These are phyloP conservation scores for Penicillium parvum DNA, from an alignment of 495 filamentous ascomycete species.

Conservation along the genomic window DNA sequence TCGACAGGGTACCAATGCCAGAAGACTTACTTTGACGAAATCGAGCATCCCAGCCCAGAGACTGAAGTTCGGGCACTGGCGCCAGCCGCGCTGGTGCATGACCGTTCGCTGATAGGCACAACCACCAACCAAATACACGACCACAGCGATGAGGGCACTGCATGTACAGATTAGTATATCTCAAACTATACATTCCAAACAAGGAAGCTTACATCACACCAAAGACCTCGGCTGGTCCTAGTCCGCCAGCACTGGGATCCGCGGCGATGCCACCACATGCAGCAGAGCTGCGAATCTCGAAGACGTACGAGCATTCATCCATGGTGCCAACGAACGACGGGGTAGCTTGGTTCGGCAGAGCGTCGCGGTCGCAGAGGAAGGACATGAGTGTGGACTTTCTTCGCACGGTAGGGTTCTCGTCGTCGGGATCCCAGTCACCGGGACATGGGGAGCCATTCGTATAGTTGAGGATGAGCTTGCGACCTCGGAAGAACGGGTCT, in stretches of 20 bases:
- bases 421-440: conserved; percentile 21
- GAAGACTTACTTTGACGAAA: conserved; percentile 70
- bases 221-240: conserved; percentile 86
- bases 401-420: conserved; percentile 38
- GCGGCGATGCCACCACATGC: conserved; percentile 70
- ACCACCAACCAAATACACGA: conserved; percentile 88
- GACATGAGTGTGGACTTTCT: conserved; percentile 87
- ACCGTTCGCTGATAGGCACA: conserved; percentile 95
- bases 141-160: conserved; percentile 64
- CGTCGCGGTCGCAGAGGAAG: conserved; percentile 84
- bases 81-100: conserved; percentile 91
- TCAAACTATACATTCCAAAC: not conserved
- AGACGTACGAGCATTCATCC: conserved; percentile 94
- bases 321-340: conserved; percentile 78
- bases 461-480: conserved; percentile 90
- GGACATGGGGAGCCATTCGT: conserved; percentile 79
- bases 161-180: conserved; percentile 11
- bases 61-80: conserved; percentile 89
- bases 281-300: conserved; percentile 83
- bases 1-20: conserved; percentile 32
- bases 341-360: conserved; percentile 53
- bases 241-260: conserved; percentile 58
- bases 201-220: conserved; percentile 69
- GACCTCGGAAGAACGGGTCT: conserved; percentile 71
- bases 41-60: conserved; percentile 86